Conservation (phyloP, 169 alveolate genomes). For the Besnoitia besnoiti region DNA sequence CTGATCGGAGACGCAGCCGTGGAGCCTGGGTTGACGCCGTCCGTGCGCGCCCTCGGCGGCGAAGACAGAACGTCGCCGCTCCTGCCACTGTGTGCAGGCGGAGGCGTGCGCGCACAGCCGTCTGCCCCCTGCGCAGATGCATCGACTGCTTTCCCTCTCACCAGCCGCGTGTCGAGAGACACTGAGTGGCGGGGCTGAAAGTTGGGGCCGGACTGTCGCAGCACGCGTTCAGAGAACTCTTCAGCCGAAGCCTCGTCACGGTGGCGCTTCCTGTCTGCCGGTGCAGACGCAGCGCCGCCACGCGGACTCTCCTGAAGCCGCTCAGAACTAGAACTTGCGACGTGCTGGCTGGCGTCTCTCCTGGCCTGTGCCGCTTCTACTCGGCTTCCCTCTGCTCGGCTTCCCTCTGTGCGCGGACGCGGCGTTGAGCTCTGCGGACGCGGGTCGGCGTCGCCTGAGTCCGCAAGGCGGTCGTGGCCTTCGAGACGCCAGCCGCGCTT, state of each 20-base stretch:
- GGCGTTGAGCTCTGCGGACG: background rate
- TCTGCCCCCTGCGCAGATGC: background rate
- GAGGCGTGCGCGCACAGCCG: background rate
- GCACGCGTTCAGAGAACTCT: background rate
- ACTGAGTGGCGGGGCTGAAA: slow-evolving; percentile 10
- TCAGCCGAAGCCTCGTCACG: background rate
- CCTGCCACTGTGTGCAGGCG: background rate
- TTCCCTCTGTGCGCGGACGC: background rate
- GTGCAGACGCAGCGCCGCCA: background rate
- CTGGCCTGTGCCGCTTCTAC: background rate
- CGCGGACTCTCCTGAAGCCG: too few relatives aligned
- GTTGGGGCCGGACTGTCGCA: slow-evolving; percentile 10
- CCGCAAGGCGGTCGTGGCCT: background rate
- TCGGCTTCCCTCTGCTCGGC: background rate
- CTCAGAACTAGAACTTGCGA: too few relatives aligned
- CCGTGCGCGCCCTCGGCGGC: background rate
- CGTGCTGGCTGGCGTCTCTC: too few relatives aligned
- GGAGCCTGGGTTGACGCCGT: background rate
- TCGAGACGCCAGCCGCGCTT: background rate
- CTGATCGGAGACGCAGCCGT: background rate
- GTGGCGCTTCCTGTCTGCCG: background rate
- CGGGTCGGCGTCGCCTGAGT: too few relatives aligned
- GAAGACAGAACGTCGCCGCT: background rate
- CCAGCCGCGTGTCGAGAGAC: background rate
- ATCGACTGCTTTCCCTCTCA: background rate